Conservation (phyloP, 2,329 filamentous ascomycete genomes). For the Epichloe sylvatica region DNA sequence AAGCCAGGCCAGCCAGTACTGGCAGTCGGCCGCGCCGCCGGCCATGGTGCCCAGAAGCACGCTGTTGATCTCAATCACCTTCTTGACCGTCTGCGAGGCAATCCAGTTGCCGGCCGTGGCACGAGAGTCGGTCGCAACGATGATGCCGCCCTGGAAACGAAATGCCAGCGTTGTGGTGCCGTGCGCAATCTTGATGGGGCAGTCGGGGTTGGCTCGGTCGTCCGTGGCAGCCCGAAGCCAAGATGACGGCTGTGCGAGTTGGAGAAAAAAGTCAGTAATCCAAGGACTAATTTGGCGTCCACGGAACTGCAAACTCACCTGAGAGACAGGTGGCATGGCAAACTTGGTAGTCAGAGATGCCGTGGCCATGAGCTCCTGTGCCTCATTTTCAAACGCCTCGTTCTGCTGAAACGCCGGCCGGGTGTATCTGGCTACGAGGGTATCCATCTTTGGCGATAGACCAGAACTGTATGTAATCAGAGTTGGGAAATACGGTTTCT, state of each 20-base stretch:
- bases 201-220: constrained; percentile 90
- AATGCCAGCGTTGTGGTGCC: constrained; percentile 96
- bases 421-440: constrained; percentile 84
- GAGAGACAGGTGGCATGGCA: constrained; percentile 81
- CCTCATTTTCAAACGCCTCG: constrained; percentile 57
- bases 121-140: constrained; percentile 94
- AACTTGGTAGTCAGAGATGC: constrained; percentile 83
- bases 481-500: neutral
- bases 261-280: neutral
- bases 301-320: constrained; percentile 35
- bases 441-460: constrained; percentile 54
- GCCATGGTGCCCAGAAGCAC: constrained; percentile 94
- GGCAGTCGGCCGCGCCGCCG: constrained; percentile 94
- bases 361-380: constrained; percentile 57
- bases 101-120: constrained; percentile 98
- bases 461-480: neutral
- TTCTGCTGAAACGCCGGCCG: constrained; percentile 57
- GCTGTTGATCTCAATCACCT: constrained; percentile 97
- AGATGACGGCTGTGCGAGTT: constrained; percentile 53
- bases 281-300: neutral
- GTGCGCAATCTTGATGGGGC: constrained; percentile 98
- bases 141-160: constrained; percentile 95
- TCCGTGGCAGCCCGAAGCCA: constrained; percentile 97
- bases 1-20: constrained; percentile 98
- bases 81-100: constrained; percentile 98